Percentiles rank a stretch among this genome's conserved stretches.
Evolutionary conservation across 805 yeast species (phyloP).

Genomic region (Candida parachauliodes): DNA sequence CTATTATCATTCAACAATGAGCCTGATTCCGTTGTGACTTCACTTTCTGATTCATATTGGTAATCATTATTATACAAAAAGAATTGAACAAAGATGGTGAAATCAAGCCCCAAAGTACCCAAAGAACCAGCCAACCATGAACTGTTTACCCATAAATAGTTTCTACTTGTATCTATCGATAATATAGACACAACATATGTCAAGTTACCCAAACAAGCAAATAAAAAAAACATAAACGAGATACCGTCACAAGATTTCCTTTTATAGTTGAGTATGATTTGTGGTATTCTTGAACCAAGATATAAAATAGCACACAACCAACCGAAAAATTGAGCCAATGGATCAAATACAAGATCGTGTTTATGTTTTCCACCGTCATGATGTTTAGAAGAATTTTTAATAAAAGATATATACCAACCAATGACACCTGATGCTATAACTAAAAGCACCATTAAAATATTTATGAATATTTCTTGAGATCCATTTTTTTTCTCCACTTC

Average conservation of each 20-base stretch:
- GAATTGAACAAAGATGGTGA: constrained; percentile 80
- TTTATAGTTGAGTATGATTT: constrained; percentile 76
- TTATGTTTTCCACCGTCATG: constrained; percentile 21
- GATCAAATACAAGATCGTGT: constrained; percentile 60
- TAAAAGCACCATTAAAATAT: constrained; percentile 52
- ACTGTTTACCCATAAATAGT: constrained; percentile 74
- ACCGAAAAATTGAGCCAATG: constrained; percentile 85
- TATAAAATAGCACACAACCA: constrained; percentile 72
- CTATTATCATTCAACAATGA: constrained; percentile 3
- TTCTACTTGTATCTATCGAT: constrained; percentile 64
- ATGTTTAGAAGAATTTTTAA: constrained; percentile 32
- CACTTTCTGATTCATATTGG: constrained; percentile 21
- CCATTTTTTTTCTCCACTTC: constrained; percentile 13
- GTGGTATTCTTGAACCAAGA: constrained; percentile 90
- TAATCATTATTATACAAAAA: constrained; percentile 58
- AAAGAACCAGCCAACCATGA: constrained; percentile 91
- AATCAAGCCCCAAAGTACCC: constrained; percentile 83
- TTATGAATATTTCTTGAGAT: constrained; percentile 20
- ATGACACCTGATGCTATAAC: constrained; percentile 76
- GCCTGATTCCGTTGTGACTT: constrained; percentile 4
- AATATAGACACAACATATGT: constrained; percentile 87
- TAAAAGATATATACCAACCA: constrained; percentile 80
- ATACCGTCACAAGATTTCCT: constrained; percentile 95
- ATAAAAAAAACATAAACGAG: constrained; percentile 86
- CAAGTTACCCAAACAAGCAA: constrained; percentile 92